A percentile compares a stretch with the other conserved stretches of the same genome.
Conservation (phyloP, 352 stramenopile genomes). For the Pythium brassicae region DNA sequence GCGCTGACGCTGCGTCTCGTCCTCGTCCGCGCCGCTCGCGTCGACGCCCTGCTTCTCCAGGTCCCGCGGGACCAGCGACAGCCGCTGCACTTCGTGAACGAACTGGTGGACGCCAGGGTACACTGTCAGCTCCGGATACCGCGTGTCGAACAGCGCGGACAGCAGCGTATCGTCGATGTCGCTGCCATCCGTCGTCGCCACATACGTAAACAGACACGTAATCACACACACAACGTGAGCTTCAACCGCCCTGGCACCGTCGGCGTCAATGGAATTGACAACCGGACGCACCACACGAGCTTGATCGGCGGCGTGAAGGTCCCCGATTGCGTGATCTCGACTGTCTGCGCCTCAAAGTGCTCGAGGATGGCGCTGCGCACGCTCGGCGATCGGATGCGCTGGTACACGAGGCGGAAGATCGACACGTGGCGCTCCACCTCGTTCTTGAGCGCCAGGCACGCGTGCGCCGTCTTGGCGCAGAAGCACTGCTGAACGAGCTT, state of each 20-base stretch:
- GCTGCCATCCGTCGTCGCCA: slow-evolving; percentile 14
- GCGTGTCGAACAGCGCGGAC: slow-evolving; percentile 70
- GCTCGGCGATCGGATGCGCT: slow-evolving; percentile 36
- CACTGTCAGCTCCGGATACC: slow-evolving; percentile 77
- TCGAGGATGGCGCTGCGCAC: slow-evolving; percentile 51
- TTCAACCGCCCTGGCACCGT: too few species aligned
- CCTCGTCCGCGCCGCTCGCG: slow-evolving; percentile 17
- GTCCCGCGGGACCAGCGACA: slow-evolving; percentile 20
- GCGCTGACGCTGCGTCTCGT: slow-evolving; percentile 25
- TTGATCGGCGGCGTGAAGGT: slow-evolving; percentile 55
- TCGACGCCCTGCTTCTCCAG: slow-evolving; percentile 10
- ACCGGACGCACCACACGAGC: slow-evolving; percentile 50
- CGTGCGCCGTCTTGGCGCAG: slow-evolving; percentile 24
- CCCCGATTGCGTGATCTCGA: slow-evolving; percentile 16
- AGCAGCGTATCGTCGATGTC: slow-evolving; percentile 84
- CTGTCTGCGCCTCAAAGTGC: slow-evolving; percentile 60
- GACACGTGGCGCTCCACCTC: slow-evolving; percentile 62
- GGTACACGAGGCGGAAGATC: slow-evolving; percentile 68
- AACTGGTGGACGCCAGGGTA: slow-evolving; percentile 84
- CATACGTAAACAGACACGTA: not conserved
- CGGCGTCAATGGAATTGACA: too few species aligned
- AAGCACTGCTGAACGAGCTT: slow-evolving; percentile 60
- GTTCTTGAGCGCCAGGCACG: slow-evolving; percentile 60
- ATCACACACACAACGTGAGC: not conserved
- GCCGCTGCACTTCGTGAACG: slow-evolving; percentile 60